A percentile compares a stretch with the other conserved stretches of the same genome.
Conservation (phyloP, 768 basidiomycete genomes). For the Leccinum arenicola region DNA sequence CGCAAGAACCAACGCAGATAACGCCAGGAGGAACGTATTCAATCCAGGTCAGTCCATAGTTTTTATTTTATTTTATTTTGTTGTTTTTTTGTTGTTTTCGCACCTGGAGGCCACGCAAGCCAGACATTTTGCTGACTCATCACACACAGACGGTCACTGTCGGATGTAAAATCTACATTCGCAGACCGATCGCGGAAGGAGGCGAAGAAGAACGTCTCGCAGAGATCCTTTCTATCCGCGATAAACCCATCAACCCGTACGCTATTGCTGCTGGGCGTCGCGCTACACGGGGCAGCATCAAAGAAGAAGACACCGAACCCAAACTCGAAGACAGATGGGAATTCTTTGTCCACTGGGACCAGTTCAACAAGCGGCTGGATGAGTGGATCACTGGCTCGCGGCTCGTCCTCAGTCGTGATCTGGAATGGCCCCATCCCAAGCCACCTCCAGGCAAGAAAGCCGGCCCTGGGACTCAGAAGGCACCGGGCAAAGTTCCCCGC, state of each 20-base stretch:
- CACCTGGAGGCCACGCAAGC: conserved; percentile 22
- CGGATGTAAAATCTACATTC: conserved; percentile 95
- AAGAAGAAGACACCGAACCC: conserved; percentile 47
- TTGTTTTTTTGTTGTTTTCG: conserved; percentile 14
- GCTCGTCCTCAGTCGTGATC: conserved; percentile 76
- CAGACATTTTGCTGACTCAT: conserved; percentile 33
- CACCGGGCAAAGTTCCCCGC: conserved; percentile 63
- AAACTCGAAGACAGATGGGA: conserved; percentile 80
- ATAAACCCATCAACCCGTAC: conserved; percentile 69
- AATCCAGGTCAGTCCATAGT: conserved; percentile 56
- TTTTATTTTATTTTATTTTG: conserved; percentile 1
- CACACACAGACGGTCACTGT: conserved; percentile 72
- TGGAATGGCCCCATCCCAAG: conserved; percentile 97
- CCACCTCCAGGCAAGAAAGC: conserved; percentile 55
- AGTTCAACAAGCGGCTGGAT: conserved; percentile 98
- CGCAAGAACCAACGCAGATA: conserved; percentile 56
- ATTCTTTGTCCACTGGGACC: conserved; percentile 98
- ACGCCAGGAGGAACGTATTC: conserved; percentile 73
- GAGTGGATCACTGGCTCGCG: conserved; percentile 94
- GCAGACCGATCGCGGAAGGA: conserved; percentile 72
- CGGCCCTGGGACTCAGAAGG: conserved; percentile 43
- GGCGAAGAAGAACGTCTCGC: conserved; percentile 87
- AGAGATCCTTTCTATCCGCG: conserved; percentile 93
- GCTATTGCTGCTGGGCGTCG: conserved; percentile 31
- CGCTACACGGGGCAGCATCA: conserved; percentile 37